Evolutionary conservation across 2,329 filamentous ascomycete genomes (phyloP).

Genomic region (Myotisia sp.): DNA sequence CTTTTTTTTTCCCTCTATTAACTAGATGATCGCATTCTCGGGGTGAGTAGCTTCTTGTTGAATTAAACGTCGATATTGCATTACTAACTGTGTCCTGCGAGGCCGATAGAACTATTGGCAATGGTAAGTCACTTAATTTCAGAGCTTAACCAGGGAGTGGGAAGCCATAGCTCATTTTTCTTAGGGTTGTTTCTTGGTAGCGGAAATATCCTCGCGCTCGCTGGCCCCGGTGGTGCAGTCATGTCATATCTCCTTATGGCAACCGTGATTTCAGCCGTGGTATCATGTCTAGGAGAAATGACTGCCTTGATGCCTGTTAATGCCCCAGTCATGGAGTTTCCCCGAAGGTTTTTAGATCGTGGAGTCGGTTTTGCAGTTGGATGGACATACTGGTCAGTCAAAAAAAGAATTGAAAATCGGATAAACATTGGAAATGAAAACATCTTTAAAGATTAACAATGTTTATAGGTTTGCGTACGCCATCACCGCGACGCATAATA

Average conservation of each 20-base stretch:
- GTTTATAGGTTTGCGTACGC: conserved; percentile 20
- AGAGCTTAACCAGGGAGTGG: no score
- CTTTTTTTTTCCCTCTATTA: background rate
- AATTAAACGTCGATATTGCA: no score
- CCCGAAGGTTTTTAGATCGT: conserved; percentile 28
- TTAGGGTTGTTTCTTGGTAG: conserved; percentile 30
- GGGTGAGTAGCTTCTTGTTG: conserved; percentile 19
- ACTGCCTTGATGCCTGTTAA: conserved; percentile 31
- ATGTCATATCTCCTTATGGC: conserved; percentile 31
- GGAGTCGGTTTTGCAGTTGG: conserved; percentile 33
- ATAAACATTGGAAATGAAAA: conserved; percentile 13
- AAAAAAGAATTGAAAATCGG: background rate
- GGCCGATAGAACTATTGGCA: conserved; percentile 29
- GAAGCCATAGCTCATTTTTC: background rate
- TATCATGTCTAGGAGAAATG: conserved; percentile 33
- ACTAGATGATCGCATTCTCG: conserved; percentile 33
- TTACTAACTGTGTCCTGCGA: no score
- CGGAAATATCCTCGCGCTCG: conserved; percentile 26
- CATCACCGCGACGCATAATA: conserved; percentile 22
- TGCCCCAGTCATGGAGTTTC: conserved; percentile 29
- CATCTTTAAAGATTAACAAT: conserved; percentile 16
- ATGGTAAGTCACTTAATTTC: conserved; percentile 22
- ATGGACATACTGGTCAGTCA: conserved; percentile 33
- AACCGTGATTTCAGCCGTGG: conserved; percentile 30
- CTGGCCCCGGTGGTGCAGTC: conserved; percentile 29